Base-by-base conservation (phyloP, 2,329 filamentous ascomycete species). In the Amylocarpus encephaloides region DNA sequence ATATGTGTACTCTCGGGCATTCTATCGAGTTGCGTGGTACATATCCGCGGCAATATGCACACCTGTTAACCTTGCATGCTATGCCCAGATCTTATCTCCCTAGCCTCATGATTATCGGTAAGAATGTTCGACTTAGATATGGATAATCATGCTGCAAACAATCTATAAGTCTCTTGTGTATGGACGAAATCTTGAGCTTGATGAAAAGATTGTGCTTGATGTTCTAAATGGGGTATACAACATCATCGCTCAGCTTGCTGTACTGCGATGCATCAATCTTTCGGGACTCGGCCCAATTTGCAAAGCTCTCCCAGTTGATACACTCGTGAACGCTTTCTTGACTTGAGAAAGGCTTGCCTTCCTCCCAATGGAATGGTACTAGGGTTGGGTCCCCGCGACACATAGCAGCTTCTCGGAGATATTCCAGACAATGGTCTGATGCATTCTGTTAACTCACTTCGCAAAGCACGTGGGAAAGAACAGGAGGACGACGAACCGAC, bases 361-460 rank as follows among this genome's bases (percentile, higher is more conserved):
- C 50, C 22, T 26, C 41, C 45, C 50, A 52, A 3, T 39, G 41
- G 16, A 52, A 52, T 11, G 50, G 48, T 13, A 44, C 33, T 12
- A 52, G 13, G 12, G 45, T 39, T 3, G 45, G 26, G 15, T 48
- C 50, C 36, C 50, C 50, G 10, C 50, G 33, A 41, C 50, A 48
- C 46, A 52, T 52, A n/a, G 50, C 50, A 26, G 45, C 45, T 39
- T 52, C 50, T 5, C 50, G 29, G 39, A 46, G 42, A 19, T 52
- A 52, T 18, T 48, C 50, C 5, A 52, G 35, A 34, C 50, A 52
- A 29, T 48, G 50, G 26, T 52, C 50, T 38, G 19, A 44, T 2
- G 13, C 1, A 18, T 16, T 34, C 43, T 32, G 19, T 34, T 34
- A 38, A 2, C 12, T 36, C 10, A 6, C 4, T 5, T 33, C 6